Evolutionary conservation across 495 filamentous ascomycete genomes (phyloP), one percentile per base, ranked within the genome.

Genomic region (Lepidopterella palustris): DNA sequence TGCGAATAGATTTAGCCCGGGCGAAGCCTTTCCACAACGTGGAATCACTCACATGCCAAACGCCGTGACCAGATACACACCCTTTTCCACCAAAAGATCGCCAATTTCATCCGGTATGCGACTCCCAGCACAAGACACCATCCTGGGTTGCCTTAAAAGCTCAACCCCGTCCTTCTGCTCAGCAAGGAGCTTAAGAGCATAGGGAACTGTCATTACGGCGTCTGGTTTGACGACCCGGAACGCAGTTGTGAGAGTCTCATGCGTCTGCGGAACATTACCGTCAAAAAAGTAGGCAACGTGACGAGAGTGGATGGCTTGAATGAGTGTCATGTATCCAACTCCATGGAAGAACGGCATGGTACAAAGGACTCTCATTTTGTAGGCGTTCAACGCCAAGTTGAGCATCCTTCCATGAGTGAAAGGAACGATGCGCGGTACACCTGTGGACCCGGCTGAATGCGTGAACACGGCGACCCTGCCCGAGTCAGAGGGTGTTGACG

Each of bases 51-150:
- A 58, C 56, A 42, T 28, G 20, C 56, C 56, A 23, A 49, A 58
- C 5, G 27, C 5, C 10, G 6, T 42, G 8, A 81, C 75, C 3
- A 85, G 71, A 50, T 82, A 76, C 8, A 84, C 78, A 4, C 80
- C 80, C n/a, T 75, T 73, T 0, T 73, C 71, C 10, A 83, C 79
- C 5, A 85, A 71, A 27, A 64, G 68, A 56, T 82, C 76, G 0
- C 81, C 80, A 1, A 84, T 26, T 5, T 8, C 25, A 28, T 58
- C 56, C 23, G 56, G 56, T 11, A 25, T 49, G 8, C 29, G 70
- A 9, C 73, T 76, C 5, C 79, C 79, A 13, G 73, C 75, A 54
- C 74, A 78, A 61, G 77, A 69, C 18, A 81, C 77, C n/a, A 79
- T 55, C 25, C 79, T 74, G 15, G 74, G 65, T 0, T 68, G 67